These are phyloP conservation scores for Vaccinium myrtillus DNA, from an alignment of 148 eudicot species.

Conservation along the genomic window DNA sequence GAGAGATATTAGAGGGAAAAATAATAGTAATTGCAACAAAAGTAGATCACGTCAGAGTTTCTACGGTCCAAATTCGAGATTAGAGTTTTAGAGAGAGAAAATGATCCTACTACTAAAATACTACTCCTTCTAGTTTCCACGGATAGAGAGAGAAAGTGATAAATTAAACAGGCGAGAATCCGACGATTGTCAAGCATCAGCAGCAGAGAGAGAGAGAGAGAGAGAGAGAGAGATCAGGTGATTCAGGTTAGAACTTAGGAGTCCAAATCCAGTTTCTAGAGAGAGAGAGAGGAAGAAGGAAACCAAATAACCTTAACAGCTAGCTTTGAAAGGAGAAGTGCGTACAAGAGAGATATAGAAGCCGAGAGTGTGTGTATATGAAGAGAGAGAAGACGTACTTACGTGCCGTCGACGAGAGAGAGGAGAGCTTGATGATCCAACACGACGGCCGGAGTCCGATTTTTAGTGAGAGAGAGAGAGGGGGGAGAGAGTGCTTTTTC, in stretches of 20 bases:
- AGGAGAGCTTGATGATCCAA: not conserved
- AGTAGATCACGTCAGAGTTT: conserved; percentile 7
- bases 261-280: not conserved
- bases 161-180: not conserved
- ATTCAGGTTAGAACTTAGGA: not conserved
- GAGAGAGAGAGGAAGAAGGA: not conserved
- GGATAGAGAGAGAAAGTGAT: not conserved
- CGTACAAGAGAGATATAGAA: not conserved
- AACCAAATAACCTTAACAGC: no score
- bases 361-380: not conserved
- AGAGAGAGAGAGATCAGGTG: not conserved
- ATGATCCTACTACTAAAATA: not conserved
- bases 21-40: not conserved
- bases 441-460: not conserved
- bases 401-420: not conserved
- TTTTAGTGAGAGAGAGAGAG: conserved; percentile 12
- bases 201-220: no score
- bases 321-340: no score
- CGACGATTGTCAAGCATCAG: not conserved
- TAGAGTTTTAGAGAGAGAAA: conserved; percentile 10
- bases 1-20: not conserved
- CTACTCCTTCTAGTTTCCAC: not conserved
- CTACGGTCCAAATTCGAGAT: conserved; percentile 14
- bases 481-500: not conserved
- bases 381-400: not conserved